phyloP scores from a whole-genome alignment of 306 rosid genomes.

The Echinosophora koreensis region DNA sequence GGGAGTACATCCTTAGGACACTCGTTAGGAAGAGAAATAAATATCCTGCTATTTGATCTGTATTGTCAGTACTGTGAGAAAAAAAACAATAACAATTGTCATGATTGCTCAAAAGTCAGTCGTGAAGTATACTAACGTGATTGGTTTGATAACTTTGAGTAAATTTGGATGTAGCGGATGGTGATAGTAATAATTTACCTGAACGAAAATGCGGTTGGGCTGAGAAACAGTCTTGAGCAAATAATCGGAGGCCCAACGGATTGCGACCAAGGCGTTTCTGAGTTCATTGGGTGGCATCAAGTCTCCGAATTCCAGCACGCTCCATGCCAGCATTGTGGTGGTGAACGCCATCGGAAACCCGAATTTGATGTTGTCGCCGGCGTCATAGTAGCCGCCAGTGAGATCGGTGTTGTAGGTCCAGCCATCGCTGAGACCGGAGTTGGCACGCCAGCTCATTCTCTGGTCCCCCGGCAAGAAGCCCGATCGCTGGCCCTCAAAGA shows the following conservation, averaged over 20 bases:
- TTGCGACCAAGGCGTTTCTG: slow-evolving; percentile 62
- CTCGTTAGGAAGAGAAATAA: too few relatives aligned
- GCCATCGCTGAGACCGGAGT: slow-evolving; percentile 78
- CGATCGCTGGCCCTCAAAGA: slow-evolving; percentile 90
- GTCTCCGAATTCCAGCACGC: slow-evolving; percentile 50
- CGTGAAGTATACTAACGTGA: too few relatives aligned
- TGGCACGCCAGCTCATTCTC: slow-evolving; percentile 64
- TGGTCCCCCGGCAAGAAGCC: slow-evolving; percentile 76
- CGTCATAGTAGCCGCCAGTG: slow-evolving; percentile 58
- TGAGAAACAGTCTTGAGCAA: slow-evolving; percentile 83
- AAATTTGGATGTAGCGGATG: background rate
- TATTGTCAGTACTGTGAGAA: too few relatives aligned
- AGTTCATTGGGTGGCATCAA: slow-evolving; percentile 60
- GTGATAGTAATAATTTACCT: slow-evolving; percentile 49
- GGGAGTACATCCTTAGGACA: too few relatives aligned
- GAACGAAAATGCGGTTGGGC: slow-evolving; percentile 88
- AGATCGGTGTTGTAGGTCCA: slow-evolving; percentile 63
- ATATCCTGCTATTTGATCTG: too few relatives aligned
- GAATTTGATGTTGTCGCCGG: slow-evolving; percentile 56
- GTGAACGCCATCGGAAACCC: slow-evolving; percentile 61
- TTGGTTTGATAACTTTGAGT: too few relatives aligned
- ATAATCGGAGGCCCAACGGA: slow-evolving; percentile 88
- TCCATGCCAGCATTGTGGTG: slow-evolving; percentile 56
- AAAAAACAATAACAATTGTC: too few relatives aligned
- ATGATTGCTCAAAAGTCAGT: too few relatives aligned